Percentiles rank a stretch among this genome's conserved stretches.
Evolutionary conservation across 176 grass and related monocot genomes (phyloP).

Genomic region (Bolboschoenus planiculmis): DNA sequence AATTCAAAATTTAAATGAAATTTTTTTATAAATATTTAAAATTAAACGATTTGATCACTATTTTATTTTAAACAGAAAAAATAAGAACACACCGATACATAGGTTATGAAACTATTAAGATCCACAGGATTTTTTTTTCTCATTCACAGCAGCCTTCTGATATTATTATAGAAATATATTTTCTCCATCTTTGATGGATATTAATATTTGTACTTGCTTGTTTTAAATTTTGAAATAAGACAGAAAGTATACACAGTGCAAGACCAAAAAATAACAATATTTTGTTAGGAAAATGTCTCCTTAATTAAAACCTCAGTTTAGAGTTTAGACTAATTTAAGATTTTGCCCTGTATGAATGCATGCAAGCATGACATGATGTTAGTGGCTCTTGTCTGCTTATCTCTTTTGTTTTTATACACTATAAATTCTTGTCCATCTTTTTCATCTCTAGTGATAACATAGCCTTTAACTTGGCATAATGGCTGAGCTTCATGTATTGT

Average conservation of each 20-base stretch:
- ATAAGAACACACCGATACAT: no score
- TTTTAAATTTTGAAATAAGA: background rate
- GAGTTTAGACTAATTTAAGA: background rate
- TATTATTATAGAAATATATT: background rate
- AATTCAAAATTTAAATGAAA: no score
- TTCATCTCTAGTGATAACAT: conserved; percentile 24
- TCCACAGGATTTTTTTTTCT: no score
- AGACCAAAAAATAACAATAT: background rate
- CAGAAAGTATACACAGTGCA: background rate
- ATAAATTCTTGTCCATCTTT: conserved; percentile 6
- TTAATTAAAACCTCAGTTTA: background rate
- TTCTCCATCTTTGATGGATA: no score
- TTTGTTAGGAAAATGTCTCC: background rate
- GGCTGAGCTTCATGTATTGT: conserved; percentile 39
- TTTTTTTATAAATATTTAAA: no score
- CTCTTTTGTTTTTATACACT: conserved; percentile 13
- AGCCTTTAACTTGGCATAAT: conserved; percentile 34
- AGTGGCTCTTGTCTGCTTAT: conserved; percentile 24
- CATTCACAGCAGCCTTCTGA: background rate
- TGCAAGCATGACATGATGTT: conserved; percentile 24
- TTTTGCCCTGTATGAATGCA: background rate
- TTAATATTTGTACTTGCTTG: background rate
- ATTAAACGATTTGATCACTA: no score
- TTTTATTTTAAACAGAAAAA: no score
- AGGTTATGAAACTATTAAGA: no score